Evolutionary conservation across 768 basidiomycete genomes (phyloP).

Genomic region (Xerocomellus intermedius): DNA sequence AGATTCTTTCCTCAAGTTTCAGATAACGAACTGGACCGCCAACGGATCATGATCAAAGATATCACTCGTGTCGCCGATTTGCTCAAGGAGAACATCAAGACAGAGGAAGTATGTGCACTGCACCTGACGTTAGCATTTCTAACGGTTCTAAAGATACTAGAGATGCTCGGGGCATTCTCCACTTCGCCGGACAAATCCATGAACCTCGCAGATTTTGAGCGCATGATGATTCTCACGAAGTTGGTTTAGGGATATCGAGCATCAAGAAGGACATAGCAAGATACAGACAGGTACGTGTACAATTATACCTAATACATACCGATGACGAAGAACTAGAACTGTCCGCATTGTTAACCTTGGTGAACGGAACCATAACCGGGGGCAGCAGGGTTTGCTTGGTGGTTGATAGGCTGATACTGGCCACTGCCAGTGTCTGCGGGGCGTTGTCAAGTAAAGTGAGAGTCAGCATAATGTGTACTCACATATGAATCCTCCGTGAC

Average conservation of each 20-base stretch:
- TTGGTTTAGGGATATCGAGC: slow-evolving; percentile 7
- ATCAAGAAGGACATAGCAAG: neutral
- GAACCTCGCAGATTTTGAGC: slow-evolving; percentile 64
- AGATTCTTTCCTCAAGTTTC: slow-evolving; percentile 68
- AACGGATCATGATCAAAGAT: slow-evolving; percentile 66
- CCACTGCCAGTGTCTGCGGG: slow-evolving; percentile 38
- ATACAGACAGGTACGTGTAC: slow-evolving; percentile 6
- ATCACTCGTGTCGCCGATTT: slow-evolving; percentile 57
- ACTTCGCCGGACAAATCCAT: slow-evolving; percentile 67
- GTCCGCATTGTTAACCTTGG: slow-evolving; percentile 6
- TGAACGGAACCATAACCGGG: slow-evolving; percentile 37
- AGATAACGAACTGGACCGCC: slow-evolving; percentile 44
- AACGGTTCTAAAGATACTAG: slow-evolving; percentile 56
- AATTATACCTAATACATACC: neutral
- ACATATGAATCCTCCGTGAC: slow-evolving; percentile 75
- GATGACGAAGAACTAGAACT: neutral
- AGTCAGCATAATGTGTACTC: slow-evolving; percentile 32
- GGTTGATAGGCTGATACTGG: slow-evolving; percentile 32
- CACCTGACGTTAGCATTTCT: neutral
- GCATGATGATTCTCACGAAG: slow-evolving; percentile 68
- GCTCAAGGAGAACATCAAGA: slow-evolving; percentile 68
- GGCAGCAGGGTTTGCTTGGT: slow-evolving; percentile 22
- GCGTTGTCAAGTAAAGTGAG: neutral
- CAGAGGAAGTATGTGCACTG: slow-evolving; percentile 59
- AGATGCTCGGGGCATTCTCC: slow-evolving; percentile 80